Percentiles rank a stretch among this genome's conserved stretches.
These are phyloP conservation scores for Phytophthora nicotianae DNA, from an alignment of 352 stramenopile genomes.

Conservation along the genomic window DNA sequence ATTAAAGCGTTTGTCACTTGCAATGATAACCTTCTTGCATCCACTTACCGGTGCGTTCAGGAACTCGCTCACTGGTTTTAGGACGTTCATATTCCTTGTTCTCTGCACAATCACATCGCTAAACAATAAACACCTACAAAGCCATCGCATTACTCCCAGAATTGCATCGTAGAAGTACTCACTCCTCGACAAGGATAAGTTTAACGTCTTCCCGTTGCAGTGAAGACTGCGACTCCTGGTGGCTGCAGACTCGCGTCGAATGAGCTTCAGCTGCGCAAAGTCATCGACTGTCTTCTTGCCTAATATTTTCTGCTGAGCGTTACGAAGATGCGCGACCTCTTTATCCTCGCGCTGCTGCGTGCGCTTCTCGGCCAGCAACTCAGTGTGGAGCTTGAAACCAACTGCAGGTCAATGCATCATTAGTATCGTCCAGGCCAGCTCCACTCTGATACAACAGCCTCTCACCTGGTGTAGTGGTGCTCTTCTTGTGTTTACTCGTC, in stretches of 20 bases:
- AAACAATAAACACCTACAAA: neutral
- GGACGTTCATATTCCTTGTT: neutral
- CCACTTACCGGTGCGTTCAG: constrained; percentile 10
- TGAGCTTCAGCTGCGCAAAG: constrained; percentile 49
- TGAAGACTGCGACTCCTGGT: constrained; percentile 50
- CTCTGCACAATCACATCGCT: neutral
- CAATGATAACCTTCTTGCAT: neutral
- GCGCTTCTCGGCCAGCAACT: constrained; percentile 25
- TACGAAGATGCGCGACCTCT: constrained; percentile 34
- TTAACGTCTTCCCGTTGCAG: constrained; percentile 39
- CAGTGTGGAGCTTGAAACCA: constrained; percentile 33
- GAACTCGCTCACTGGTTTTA: neutral
- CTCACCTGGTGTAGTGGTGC: constrained; percentile 9
- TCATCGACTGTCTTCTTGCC: constrained; percentile 62
- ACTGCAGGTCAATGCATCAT: constrained; percentile 5
- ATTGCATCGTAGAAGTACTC: constrained; percentile 2
- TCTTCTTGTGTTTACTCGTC: constrained; percentile 9
- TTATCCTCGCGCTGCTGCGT: constrained; percentile 31
- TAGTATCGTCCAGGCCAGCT: neutral
- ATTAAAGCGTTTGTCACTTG: neutral
- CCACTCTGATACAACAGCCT: neutral
- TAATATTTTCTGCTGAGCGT: constrained; percentile 47
- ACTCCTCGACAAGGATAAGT: neutral
- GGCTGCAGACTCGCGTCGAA: constrained; percentile 40
- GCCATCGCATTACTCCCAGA: neutral